A percentile compares a stretch with the other conserved stretches of the same genome.
These are phyloP conservation scores for Penicillium daleae DNA, from an alignment of 495 filamentous ascomycete genomes.

Conservation along the genomic window DNA sequence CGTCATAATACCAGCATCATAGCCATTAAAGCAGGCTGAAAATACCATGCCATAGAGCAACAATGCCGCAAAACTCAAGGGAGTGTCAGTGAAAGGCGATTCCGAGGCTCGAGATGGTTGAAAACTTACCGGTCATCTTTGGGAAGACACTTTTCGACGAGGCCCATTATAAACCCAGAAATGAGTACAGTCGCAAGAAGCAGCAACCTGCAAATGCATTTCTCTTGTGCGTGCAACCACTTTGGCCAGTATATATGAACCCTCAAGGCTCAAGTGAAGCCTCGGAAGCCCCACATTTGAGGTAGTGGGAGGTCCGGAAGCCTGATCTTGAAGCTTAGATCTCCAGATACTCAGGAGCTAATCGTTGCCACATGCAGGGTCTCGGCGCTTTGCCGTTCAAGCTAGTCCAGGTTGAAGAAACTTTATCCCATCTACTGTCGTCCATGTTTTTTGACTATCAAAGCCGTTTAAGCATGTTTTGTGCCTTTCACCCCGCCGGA, in stretches of 20 bases:
- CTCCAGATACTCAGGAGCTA: background rate
- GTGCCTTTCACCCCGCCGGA: slow-evolving; percentile 21
- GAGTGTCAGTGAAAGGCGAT: background rate
- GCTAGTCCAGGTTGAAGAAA: background rate
- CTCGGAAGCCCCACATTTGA: slow-evolving; percentile 22
- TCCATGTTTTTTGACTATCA: background rate
- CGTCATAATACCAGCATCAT: slow-evolving; percentile 46
- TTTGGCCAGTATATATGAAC: slow-evolving; percentile 13
- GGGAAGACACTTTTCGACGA: slow-evolving; percentile 35
- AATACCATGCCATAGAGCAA: slow-evolving; percentile 42
- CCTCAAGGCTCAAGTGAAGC: background rate
- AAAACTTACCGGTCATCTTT: slow-evolving; percentile 33
- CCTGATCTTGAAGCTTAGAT: background rate
- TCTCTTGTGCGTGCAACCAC: background rate
- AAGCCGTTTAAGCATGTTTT: background rate
- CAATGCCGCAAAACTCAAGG: slow-evolving; percentile 31
- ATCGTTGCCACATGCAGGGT: background rate
- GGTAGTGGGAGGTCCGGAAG: background rate
- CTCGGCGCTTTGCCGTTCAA: background rate
- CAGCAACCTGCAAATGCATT: no score
- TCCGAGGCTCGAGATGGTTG: background rate
- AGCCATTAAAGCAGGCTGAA: slow-evolving; percentile 43
- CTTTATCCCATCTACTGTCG: background rate
- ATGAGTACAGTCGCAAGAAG: background rate
- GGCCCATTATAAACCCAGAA: slow-evolving; percentile 24